These are phyloP conservation scores for Apiospora malaysiana DNA, from an alignment of 2,329 filamentous ascomycete species.

Conservation along the genomic window DNA sequence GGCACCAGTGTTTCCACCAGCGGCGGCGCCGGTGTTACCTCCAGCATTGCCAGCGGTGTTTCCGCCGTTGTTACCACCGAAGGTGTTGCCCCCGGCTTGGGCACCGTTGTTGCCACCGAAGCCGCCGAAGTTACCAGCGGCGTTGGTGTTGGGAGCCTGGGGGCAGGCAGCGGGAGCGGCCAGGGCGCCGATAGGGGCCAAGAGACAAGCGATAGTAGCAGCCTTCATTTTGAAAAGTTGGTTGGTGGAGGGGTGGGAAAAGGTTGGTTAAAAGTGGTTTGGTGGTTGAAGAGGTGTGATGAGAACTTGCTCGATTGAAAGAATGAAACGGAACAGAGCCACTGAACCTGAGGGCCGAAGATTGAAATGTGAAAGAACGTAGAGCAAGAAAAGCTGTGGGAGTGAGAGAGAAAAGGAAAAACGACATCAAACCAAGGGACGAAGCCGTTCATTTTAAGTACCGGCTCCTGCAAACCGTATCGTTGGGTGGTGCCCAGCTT, in stretches of 20 bases:
- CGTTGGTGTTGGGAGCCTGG: conserved; percentile 45
- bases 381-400: background rate
- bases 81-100: background rate
- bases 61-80: background rate
- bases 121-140: conserved; percentile 51
- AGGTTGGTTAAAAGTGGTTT: background rate
- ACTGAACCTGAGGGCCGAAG: conserved; percentile 21
- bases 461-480: background rate
- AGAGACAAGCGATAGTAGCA: conserved; percentile 40
- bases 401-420: background rate
- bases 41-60: background rate
- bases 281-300: background rate
- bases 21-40: background rate
- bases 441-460: background rate
- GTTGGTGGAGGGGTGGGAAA: background rate
- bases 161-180: conserved; percentile 36
- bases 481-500: background rate
- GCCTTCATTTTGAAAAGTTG: conserved; percentile 37
- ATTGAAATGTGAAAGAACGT: background rate
- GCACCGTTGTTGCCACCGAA: background rate
- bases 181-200: conserved; percentile 42
- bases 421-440: background rate
- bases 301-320: conserved; percentile 17
- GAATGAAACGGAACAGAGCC: conserved; percentile 21
- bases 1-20: no score